These are phyloP conservation scores for Thraustotheca clavata DNA, from an alignment of 352 stramenopile genomes.

Conservation along the genomic window DNA sequence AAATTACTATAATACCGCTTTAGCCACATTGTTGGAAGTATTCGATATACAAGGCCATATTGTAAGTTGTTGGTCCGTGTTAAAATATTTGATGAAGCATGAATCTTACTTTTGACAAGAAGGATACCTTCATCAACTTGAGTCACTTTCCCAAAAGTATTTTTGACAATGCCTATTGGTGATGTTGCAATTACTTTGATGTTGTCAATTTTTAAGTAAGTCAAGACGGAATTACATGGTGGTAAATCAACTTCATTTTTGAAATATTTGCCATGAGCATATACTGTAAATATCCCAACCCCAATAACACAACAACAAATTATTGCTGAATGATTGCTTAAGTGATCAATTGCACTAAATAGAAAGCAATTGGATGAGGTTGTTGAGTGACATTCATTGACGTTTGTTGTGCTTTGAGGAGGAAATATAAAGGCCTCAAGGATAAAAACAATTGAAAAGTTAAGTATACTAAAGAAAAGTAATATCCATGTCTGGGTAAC, in stretches of 20 bases:
- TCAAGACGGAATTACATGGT: slow-evolving; percentile 16
- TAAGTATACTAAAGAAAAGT: slow-evolving; percentile 20
- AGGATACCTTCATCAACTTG: slow-evolving; percentile 22
- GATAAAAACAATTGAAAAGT: slow-evolving; percentile 21
- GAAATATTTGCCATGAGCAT: neutral
- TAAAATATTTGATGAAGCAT: slow-evolving; percentile 3
- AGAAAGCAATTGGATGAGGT: slow-evolving; percentile 21
- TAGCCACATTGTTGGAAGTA: slow-evolving; percentile 3
- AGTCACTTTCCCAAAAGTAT: slow-evolving; percentile 3
- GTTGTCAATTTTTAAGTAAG: slow-evolving; percentile 7
- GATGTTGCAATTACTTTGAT: neutral
- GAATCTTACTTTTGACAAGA: slow-evolving; percentile 24
- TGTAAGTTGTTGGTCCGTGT: slow-evolving; percentile 23
- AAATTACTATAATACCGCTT: neutral
- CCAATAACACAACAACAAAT: slow-evolving; percentile 6
- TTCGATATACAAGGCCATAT: slow-evolving; percentile 23
- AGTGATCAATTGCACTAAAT: slow-evolving; percentile 6
- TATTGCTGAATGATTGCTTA: slow-evolving; percentile 19
- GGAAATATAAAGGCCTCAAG: slow-evolving; percentile 20
- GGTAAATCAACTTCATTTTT: slow-evolving; percentile 3
- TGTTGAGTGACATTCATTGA: slow-evolving; percentile 7
- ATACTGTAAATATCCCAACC: slow-evolving; percentile 6
- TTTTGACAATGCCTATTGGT: neutral
- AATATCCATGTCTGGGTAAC: slow-evolving; percentile 20
- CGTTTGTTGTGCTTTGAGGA: neutral